Percentiles rank a stretch among this genome's conserved stretches.
Conservation (phyloP, 2,329 filamentous ascomycete genomes). For the Tolypocladium sp. region DNA sequence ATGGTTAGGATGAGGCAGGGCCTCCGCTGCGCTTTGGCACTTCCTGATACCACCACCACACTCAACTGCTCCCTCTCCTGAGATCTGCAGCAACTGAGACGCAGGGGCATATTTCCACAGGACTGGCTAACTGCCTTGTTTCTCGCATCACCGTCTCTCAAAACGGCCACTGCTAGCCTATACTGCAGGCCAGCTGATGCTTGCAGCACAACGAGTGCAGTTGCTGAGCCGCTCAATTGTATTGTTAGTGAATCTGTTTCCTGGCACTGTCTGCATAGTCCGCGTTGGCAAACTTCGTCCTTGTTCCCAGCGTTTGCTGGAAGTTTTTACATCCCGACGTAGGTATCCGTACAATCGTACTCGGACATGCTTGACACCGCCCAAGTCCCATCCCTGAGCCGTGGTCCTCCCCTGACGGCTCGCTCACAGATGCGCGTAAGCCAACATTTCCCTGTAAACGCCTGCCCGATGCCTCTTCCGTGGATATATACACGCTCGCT, state of each 20-base stretch:
- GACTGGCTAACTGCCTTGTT: background rate
- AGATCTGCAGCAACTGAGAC: background rate
- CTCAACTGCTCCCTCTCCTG: background rate
- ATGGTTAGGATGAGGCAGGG: no score
- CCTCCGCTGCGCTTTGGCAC: background rate
- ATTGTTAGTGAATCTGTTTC: background rate
- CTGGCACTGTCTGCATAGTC: background rate
- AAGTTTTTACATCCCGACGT: background rate
- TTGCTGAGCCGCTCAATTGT: background rate
- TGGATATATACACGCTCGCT: background rate
- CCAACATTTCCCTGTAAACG: conserved; percentile 1
- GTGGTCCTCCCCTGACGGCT: background rate
- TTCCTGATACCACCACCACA: background rate
- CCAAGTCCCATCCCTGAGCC: background rate
- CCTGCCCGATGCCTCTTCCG: conserved; percentile 1
- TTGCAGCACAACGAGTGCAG: background rate
- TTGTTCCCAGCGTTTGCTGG: background rate
- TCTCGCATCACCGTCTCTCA: background rate
- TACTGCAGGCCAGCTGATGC: background rate
- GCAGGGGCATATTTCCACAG: background rate
- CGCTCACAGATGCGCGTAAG: background rate
- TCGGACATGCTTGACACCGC: background rate
- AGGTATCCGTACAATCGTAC: background rate
- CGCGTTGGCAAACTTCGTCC: background rate
- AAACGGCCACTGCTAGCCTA: background rate